These are phyloP conservation scores for Eurotiales sp. DNA, from an alignment of 2,329 filamentous ascomycete genomes.

Conservation along the genomic window DNA sequence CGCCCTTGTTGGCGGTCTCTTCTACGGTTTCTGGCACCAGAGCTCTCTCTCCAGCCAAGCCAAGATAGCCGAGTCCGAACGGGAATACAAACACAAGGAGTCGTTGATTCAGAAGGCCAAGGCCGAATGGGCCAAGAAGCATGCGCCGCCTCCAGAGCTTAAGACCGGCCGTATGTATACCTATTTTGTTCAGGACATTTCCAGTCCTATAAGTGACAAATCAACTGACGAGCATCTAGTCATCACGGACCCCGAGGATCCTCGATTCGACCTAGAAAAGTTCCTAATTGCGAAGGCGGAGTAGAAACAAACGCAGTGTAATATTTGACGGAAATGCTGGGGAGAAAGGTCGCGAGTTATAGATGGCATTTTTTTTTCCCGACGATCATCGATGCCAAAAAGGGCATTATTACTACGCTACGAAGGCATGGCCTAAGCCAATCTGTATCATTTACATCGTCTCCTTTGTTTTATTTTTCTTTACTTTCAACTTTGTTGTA, in stretches of 20 bases:
- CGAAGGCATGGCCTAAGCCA: constrained; percentile 21
- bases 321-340: constrained; percentile 13
- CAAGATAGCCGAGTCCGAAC: constrained; percentile 66
- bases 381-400: constrained; percentile 10
- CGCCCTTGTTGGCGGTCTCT: constrained; percentile 82
- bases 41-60: constrained; percentile 69
- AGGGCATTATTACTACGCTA: constrained; percentile 19
- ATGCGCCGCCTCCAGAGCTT: constrained; percentile 50
- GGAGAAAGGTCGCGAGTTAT: constrained; percentile 25
- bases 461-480: constrained; percentile 34
- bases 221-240: too few species aligned
- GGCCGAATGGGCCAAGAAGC: constrained; percentile 82
- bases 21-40: constrained; percentile 97
- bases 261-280: constrained; percentile 91
- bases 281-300: constrained; percentile 63
- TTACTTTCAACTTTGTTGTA: constrained; percentile 12
- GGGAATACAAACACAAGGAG: constrained; percentile 87
- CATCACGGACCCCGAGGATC: constrained; percentile 72
- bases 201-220: too few species aligned
- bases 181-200: too few species aligned
- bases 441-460: constrained; percentile 37
- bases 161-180: constrained; percentile 36
- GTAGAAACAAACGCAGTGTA: constrained; percentile 36
- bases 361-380: constrained; percentile 16
- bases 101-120: constrained; percentile 90